Base-by-base conservation (phyloP, 2,329 filamentous ascomycete genomes). In the Fusarium sp. region DNA sequence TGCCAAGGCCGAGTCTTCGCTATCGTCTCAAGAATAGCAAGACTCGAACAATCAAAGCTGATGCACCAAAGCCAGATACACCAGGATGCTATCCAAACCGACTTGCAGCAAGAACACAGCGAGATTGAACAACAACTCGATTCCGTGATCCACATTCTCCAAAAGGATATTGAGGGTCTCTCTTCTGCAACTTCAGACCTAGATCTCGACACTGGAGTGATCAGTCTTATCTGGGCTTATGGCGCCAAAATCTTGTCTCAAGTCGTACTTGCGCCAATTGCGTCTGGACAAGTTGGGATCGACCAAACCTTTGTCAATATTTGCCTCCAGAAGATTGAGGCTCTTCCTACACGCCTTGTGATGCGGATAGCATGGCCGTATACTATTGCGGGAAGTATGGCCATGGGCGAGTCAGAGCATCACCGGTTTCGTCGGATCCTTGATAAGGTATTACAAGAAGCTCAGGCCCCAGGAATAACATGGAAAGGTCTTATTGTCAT, bases 401-500 rank as follows among this genome's bases (percentile, higher is more conserved):
- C 49, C 4, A 52, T 25, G 17, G 35, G 6, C 13, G 49, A 52
- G 20, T 31, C 49, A 13, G 27, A 52, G 14, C 27, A 45, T 35
- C 13, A 52, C 4, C 49, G 37, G 13, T 52, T 52, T 18, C 27
- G 49, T 15, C 20, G 21, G 21, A 43, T 52, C 7, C 17, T 35
- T 5, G 1, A 25, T 17, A 31, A 7, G 13, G 49, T 43, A 17
- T 21, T 52, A 10, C 17, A 35, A 52, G 37, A 25, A 43, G 49
- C 49, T 1, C 37, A 52, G 20, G 15, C 49, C 6, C 49, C 49
- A 5, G 49, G 49, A 1, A 52, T 52, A 52, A 23, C 37, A 25
- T 52, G 49, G 37, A 33, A 52, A 43, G 37, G 49, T 3, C 49
- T 52, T 17, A 35, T 52, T 33, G 49, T 35, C 6, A 52, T 45